These are phyloP conservation scores for Fusarium xylarioides DNA, from an alignment of 2,329 filamentous ascomycete species.

Conservation along the genomic window DNA sequence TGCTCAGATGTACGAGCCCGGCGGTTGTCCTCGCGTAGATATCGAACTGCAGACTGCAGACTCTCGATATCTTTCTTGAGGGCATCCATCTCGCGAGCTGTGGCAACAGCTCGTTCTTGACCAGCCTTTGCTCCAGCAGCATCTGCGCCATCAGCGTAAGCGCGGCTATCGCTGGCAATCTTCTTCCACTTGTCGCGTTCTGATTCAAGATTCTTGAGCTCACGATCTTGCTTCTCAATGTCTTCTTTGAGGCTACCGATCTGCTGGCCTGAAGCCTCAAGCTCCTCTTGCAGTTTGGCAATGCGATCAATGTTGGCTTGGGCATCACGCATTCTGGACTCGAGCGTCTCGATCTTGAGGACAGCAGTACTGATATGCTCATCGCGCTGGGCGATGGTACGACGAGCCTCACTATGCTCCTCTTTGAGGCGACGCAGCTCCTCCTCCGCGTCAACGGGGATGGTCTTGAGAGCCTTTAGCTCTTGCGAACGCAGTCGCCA, in stretches of 20 bases:
- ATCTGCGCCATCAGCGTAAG: conserved; percentile 62
- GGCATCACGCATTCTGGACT: conserved; percentile 86
- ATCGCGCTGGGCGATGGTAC: conserved; percentile 76
- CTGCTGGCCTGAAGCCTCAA: conserved; percentile 62
- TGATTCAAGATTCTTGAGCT: conserved; percentile 70
- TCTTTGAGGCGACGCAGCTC: conserved; percentile 83
- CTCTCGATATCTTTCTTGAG: conserved; percentile 74
- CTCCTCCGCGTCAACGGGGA: conserved; percentile 84
- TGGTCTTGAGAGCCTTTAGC: conserved; percentile 81
- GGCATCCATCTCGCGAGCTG: conserved; percentile 76
- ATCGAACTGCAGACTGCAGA: conserved; percentile 72
- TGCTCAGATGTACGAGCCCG: conserved; percentile 68
- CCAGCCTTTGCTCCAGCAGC: conserved; percentile 64
- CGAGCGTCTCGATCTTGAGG: conserved; percentile 93
- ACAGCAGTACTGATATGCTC: conserved; percentile 85
- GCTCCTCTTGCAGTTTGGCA: conserved; percentile 68
- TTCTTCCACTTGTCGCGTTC: conserved; percentile 78
- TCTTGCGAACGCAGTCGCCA: conserved; percentile 87
- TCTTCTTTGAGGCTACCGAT: conserved; percentile 67
- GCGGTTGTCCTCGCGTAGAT: conserved; percentile 73
- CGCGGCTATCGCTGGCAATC: conserved; percentile 69
- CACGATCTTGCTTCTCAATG: conserved; percentile 73
- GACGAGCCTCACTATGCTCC: conserved; percentile 80
- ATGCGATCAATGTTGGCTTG: conserved; percentile 79
- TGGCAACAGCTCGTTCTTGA: conserved; percentile 73